Conservation (phyloP, 805 yeast genomes). For the Komagataella pastoris region DNA sequence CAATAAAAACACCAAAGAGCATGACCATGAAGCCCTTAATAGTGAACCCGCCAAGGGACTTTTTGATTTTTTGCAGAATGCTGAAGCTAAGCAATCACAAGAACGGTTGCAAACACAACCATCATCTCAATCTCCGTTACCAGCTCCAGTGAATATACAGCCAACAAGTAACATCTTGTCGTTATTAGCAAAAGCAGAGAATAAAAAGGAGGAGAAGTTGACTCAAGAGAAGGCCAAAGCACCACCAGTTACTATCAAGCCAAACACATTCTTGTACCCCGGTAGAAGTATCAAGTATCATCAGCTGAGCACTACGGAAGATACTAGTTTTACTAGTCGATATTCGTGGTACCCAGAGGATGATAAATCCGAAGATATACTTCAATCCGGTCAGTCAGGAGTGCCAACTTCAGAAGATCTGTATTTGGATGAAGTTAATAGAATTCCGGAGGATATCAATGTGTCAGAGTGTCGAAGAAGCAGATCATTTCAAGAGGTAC, state of each 20-base stretch:
- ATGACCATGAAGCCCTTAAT: background rate
- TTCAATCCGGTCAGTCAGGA: background rate
- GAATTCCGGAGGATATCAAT: background rate
- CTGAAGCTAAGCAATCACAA: background rate
- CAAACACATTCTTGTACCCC: background rate
- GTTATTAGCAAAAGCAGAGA: background rate
- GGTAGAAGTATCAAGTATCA: conserved; percentile 11
- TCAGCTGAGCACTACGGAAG: conserved; percentile 7
- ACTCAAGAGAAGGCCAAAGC: background rate
- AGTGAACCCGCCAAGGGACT: background rate
- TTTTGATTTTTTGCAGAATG: background rate
- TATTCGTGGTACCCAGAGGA: conserved; percentile 17
- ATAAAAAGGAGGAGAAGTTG: background rate
- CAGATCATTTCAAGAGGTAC: background rate
- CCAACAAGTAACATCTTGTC: background rate
- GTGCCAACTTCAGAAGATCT: background rate
- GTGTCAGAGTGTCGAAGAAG: background rate
- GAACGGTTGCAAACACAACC: background rate
- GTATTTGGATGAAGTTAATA: background rate
- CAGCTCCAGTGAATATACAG: background rate
- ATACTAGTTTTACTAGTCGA: conserved; percentile 9
- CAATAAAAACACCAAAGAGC: background rate
- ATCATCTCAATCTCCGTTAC: background rate
- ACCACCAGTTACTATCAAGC: background rate
- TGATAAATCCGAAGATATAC: conserved; percentile 4